These are phyloP conservation scores for Dictyostelium discoideum DNA, from an alignment of 78 protist species.

Conservation along the genomic window DNA sequence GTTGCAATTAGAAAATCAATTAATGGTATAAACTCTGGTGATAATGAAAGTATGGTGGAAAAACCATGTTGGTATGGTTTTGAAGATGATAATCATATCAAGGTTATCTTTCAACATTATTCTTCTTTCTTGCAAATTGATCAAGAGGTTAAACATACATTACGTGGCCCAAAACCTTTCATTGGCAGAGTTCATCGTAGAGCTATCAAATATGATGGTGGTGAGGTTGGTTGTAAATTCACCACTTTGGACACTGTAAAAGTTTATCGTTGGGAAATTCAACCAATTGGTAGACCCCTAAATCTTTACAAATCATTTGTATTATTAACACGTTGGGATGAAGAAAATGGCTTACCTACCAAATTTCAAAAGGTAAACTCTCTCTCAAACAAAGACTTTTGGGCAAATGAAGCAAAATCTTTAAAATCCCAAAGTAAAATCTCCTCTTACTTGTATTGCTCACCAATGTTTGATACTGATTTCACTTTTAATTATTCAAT, in stretches of 20 bases:
- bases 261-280: conserved; percentile 58
- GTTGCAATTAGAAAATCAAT: conserved; percentile 48
- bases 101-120: conserved; percentile 22
- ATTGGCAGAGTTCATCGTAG: conserved; percentile 63
- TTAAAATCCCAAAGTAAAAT: neutral
- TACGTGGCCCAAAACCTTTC: conserved; percentile 61
- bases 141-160: conserved; percentile 14
- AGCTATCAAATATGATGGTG: conserved; percentile 2
- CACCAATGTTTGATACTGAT: conserved; percentile 46
- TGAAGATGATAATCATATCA: conserved; percentile 42
- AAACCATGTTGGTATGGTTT: conserved; percentile 59
- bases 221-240: neutral
- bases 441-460: conserved; percentile 53
- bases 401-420: conserved; percentile 8
- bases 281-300: conserved; percentile 58
- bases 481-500: conserved; percentile 8
- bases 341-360: conserved; percentile 38
- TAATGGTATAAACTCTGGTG: neutral
- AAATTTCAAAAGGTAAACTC: conserved; percentile 11
- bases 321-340: conserved; percentile 57
- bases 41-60: neutral
- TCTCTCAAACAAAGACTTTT: conserved; percentile 39
- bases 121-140: neutral
- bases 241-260: conserved; percentile 54
- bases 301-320: conserved; percentile 31